These are phyloP conservation scores for Colletotrichum cordylinicola DNA, from an alignment of 2,329 filamentous ascomycete species.

Conservation along the genomic window DNA sequence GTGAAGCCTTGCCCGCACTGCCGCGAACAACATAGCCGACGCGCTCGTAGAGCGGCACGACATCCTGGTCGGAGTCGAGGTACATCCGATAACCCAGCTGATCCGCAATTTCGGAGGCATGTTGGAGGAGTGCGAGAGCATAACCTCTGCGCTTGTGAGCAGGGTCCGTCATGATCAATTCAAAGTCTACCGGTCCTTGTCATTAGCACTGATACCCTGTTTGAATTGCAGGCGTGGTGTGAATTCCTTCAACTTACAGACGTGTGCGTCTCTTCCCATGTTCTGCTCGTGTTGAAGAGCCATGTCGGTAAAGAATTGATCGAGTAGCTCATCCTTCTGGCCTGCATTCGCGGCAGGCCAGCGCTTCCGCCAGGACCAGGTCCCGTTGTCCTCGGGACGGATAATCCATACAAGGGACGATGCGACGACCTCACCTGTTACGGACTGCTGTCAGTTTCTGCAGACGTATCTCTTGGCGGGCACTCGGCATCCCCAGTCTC, in stretches of 20 bases:
- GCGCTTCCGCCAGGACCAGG: constrained; percentile 16
- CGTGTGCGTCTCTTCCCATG: constrained; percentile 19
- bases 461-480: background rate
- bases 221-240: background rate
- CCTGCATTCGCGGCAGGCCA: constrained; percentile 14
- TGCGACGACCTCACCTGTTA: background rate
- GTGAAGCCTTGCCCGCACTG: constrained; percentile 6
- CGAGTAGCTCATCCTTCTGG: constrained; percentile 15
- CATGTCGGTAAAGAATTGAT: constrained; percentile 23
- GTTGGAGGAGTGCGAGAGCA: constrained; percentile 15
- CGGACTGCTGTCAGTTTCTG: background rate
- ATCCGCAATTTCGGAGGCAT: constrained; percentile 12
- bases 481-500: background rate
- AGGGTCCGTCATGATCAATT: constrained; percentile 23
- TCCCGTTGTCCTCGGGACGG: constrained; percentile 6
- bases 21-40: constrained; percentile 15
- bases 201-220: background rate
- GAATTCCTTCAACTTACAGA: constrained; percentile 19
- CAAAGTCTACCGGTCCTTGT: constrained; percentile 16
- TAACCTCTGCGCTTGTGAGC: constrained; percentile 17
- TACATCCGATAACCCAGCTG: constrained; percentile 16
- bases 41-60: constrained; percentile 15
- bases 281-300: constrained; percentile 18
- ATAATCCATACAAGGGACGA: constrained; percentile 15
- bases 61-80: constrained; percentile 22